Evolutionary conservation across 2,329 filamentous ascomycete genomes (phyloP).

Genomic region (Harringtonia lauricola): DNA sequence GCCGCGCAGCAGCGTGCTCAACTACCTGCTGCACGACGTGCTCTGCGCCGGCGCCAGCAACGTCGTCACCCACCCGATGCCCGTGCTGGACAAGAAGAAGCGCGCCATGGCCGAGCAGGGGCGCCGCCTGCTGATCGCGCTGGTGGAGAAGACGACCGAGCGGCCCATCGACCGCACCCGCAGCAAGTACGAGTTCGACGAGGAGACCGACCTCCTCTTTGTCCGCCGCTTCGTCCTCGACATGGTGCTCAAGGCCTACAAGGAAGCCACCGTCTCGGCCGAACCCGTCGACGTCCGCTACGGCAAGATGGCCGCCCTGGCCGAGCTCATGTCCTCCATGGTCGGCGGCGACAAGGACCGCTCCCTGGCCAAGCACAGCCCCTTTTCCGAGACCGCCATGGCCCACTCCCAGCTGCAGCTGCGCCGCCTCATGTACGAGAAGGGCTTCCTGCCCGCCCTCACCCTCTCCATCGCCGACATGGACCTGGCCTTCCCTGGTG

Average conservation of each 20-base stretch:
- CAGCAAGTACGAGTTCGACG: constrained; percentile 55
- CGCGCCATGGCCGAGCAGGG: constrained; percentile 76
- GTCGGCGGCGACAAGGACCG: constrained; percentile 71
- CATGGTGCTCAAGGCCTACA: constrained; percentile 83
- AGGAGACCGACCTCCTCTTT: constrained; percentile 76
- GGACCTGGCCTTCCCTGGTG: constrained; percentile 85
- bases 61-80: constrained; percentile 39
- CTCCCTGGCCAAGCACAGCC: constrained; percentile 30
- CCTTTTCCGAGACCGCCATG: constrained; percentile 13
- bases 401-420: constrained; percentile 67
- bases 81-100: constrained; percentile 62
- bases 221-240: constrained; percentile 93
- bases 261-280: constrained; percentile 67
- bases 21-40: constrained; percentile 81
- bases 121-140: constrained; percentile 72
- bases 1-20: constrained; percentile 81
- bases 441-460: constrained; percentile 81
- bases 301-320: constrained; percentile 72
- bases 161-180: constrained; percentile 46
- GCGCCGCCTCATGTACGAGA: constrained; percentile 94
- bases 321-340: constrained; percentile 89
- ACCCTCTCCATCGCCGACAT: constrained; percentile 91
- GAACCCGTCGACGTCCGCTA: constrained; percentile 82
- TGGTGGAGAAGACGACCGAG: constrained; percentile 83
- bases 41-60: constrained; percentile 48